phyloP scores from a whole-genome alignment of 1,284 basidiomycete genomes.

The Heterobasidion annosum region DNA sequence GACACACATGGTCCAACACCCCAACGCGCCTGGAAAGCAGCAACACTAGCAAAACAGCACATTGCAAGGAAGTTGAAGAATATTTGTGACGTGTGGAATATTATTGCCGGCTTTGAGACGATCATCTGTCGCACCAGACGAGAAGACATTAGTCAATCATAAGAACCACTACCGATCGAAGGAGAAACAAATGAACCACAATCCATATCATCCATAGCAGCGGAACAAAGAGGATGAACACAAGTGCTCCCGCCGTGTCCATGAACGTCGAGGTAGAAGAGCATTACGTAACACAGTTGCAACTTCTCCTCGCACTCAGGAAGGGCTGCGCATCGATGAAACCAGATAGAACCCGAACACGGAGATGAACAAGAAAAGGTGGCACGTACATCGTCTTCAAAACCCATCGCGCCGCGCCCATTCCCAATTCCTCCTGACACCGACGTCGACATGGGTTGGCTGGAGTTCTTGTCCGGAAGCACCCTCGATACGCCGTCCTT shows the following conservation, averaged over 20 bases:
- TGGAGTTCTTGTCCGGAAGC: slow-evolving; percentile 8
- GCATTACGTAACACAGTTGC: slow-evolving; percentile 45
- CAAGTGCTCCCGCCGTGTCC: slow-evolving; percentile 37
- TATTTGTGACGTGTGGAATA: slow-evolving; percentile 63
- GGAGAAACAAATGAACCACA: slow-evolving; percentile 36
- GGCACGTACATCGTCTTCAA: slow-evolving; percentile 59
- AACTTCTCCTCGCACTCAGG: slow-evolving; percentile 8
- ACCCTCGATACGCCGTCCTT: slow-evolving; percentile 11
- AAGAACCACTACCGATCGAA: slow-evolving; percentile 5
- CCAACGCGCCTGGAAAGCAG: slow-evolving; percentile 80
- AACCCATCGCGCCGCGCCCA: slow-evolving; percentile 46
- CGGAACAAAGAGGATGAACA: slow-evolving; percentile 55
- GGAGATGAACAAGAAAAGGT: slow-evolving; percentile 13
- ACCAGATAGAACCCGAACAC: not conserved
- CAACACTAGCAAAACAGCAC: slow-evolving; percentile 81
- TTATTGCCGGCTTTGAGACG: slow-evolving; percentile 70
- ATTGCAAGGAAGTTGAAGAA: slow-evolving; percentile 89
- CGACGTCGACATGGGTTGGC: slow-evolving; percentile 21
- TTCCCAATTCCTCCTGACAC: slow-evolving; percentile 43
- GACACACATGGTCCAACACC: slow-evolving; percentile 74
- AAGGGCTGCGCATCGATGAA: slow-evolving; percentile 4
- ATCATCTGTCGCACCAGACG: slow-evolving; percentile 54
- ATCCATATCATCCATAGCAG: slow-evolving; percentile 54
- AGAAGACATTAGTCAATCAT: slow-evolving; percentile 12
- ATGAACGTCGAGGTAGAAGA: slow-evolving; percentile 21